Percentiles rank a stretch among this genome's conserved stretches.
phyloP scores from a whole-genome alignment of 2,329 filamentous ascomycete species.

The Aspergillus aculeatinus region DNA sequence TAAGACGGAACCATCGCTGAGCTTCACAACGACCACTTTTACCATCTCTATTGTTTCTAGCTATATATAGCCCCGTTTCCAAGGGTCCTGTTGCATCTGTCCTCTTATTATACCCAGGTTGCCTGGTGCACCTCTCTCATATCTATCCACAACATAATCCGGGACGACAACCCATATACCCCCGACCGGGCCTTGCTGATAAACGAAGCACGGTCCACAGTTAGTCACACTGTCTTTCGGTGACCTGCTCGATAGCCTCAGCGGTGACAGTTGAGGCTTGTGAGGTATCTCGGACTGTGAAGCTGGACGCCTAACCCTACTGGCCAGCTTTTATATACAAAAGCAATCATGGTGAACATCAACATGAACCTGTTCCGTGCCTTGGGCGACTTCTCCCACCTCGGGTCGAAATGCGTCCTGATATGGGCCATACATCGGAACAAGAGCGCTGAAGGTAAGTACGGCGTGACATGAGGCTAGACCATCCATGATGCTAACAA shows the following conservation, averaged over 20 bases:
- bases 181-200: slow-evolving; percentile 1
- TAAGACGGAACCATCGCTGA: slow-evolving; percentile 1
- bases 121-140: neutral
- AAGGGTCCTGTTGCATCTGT: neutral
- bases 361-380: slow-evolving; percentile 64
- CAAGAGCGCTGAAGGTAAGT: slow-evolving; percentile 74
- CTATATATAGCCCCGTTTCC: neutral
- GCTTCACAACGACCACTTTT: neutral
- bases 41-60: neutral
- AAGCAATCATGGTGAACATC: slow-evolving; percentile 14
- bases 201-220: slow-evolving; percentile 5
- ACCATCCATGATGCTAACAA: slow-evolving; percentile 6
- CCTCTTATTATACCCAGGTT: neutral
- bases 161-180: neutral
- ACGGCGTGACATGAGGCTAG: neutral
- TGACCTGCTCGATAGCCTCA: neutral
- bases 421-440: slow-evolving; percentile 90
- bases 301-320: neutral
- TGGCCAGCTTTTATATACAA: neutral
- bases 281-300: neutral
- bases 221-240: neutral
- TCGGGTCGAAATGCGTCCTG: slow-evolving; percentile 82
- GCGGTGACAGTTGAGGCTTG: neutral
- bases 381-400: slow-evolving; percentile 79
- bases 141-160: neutral